Base-by-base conservation (phyloP, 495 filamentous ascomycete species). In the Hypoxylon subgilvum region DNA sequence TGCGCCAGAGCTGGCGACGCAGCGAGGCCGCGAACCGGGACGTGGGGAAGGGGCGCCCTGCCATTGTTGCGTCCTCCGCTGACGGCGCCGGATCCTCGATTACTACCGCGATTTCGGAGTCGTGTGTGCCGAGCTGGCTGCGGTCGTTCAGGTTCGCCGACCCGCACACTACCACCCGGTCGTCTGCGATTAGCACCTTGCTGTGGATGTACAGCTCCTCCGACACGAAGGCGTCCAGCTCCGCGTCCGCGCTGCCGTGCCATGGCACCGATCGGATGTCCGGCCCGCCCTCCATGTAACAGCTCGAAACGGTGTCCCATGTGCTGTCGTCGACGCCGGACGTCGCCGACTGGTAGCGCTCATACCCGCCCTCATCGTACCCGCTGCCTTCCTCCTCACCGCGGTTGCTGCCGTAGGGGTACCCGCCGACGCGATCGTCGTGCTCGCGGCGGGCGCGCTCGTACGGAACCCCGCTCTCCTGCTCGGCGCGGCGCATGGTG, bases 91-190 rank as follows among this genome's bases (percentile, higher is more conserved):
- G 84, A 71, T 96, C 93, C 66, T 92, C 86, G 60, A 95, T 85
- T 32, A 91, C 72, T 45, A 91, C 79, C n/a, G 89, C 89, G 56
- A 92, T 90, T 56, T 92, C 89, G 4, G 86, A 89, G 72, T 96
- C 91, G 73, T 94, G 90, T 49, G 82, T 79, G 13, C 93, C 93
- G 12, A 96, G 81, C 71, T 97, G 93, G 16, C 89, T 93, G 57
- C 93, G 88, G 73, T 97, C 93, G 74, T 97, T 97, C 34, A 97
- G 73, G 72, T 97, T 97, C 27, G 93, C 93, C 0, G 89, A 93
- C 41, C 93, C 93, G 73, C 88, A 91, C 69, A 97, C 92, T 22
- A 91, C 93, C 43, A 90, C 74, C 4, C 84, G 82, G 73, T 97
- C 92, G 66, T 97, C 92, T 47, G 92, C 92, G 69, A 97, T 93